Conservation (phyloP, 2,329 filamentous ascomycete genomes). For the Trichophyton verrucosum region DNA sequence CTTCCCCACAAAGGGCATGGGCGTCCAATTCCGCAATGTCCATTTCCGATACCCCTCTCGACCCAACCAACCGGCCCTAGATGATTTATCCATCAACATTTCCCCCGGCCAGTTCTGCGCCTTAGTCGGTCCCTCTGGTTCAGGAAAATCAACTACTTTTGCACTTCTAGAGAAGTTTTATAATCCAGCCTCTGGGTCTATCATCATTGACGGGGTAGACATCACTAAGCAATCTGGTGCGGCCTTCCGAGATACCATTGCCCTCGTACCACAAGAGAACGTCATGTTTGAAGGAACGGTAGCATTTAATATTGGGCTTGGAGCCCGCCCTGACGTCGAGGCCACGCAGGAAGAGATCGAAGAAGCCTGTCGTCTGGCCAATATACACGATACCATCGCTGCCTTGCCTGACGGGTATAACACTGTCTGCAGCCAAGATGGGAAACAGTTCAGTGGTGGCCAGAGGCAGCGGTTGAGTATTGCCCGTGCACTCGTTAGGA, state of each 20-base stretch:
- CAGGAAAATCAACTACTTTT: constrained; percentile 56
- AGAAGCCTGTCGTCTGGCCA: constrained; percentile 53
- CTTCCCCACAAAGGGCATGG: constrained; percentile 26
- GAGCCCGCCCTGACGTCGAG: constrained; percentile 41
- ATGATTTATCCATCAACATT: constrained; percentile 45
- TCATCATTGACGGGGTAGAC: constrained; percentile 42
- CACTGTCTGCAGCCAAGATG: constrained; percentile 46
- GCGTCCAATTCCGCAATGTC: constrained; percentile 46
- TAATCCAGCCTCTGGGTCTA: constrained; percentile 36
- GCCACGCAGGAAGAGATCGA: constrained; percentile 50
- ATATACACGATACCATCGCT: constrained; percentile 57
- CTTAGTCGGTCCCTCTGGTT: constrained; percentile 53
- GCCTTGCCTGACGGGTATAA: constrained; percentile 53
- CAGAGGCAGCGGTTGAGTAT: constrained; percentile 49
- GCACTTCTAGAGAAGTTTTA: constrained; percentile 46
- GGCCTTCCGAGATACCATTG: constrained; percentile 34
- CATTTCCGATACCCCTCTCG: constrained; percentile 55
- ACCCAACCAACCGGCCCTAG: constrained; percentile 46
- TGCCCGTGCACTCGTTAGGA: constrained; percentile 44
- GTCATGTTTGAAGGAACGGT: constrained; percentile 38
- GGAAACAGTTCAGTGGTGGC: constrained; percentile 44
- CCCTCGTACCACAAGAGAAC: constrained; percentile 38
- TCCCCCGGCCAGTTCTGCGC: constrained; percentile 49
- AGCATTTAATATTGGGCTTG: constrained; percentile 36
- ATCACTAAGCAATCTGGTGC: constrained; percentile 29